Conservation (phyloP, 2,329 filamentous ascomycete genomes). For the Huntiella moniliformis region DNA sequence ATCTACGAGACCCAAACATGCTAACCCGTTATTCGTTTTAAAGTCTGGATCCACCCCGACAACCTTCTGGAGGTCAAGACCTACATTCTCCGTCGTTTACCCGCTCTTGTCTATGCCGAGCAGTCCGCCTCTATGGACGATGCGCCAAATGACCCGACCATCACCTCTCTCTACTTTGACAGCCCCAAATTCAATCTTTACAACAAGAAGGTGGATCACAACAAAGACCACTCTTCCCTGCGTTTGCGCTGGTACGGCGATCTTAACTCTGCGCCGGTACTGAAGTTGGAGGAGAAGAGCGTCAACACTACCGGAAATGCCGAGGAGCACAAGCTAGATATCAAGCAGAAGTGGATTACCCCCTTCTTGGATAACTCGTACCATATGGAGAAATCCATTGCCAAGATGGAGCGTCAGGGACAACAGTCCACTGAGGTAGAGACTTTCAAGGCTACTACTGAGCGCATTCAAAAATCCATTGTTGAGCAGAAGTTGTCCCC, state of each 20-base stretch:
- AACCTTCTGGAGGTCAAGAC: constrained; percentile 97
- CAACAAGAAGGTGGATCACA: constrained; percentile 60
- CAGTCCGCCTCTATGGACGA: constrained; percentile 69
- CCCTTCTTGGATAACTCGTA: constrained; percentile 75
- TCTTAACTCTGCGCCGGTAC: constrained; percentile 56
- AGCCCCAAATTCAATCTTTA: constrained; percentile 74
- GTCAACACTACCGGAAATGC: constrained; percentile 59
- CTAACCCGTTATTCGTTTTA: not conserved
- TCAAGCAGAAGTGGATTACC: constrained; percentile 90
- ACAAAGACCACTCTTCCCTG: constrained; percentile 60
- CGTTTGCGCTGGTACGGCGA: constrained; percentile 85
- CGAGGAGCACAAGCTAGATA: constrained; percentile 59
- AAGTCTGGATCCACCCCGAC: constrained; percentile 87
- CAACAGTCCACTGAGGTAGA: constrained; percentile 47
- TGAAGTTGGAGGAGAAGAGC: constrained; percentile 78
- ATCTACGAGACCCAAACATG: constrained; percentile 16
- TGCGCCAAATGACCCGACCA: constrained; percentile 63
- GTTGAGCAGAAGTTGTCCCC: constrained; percentile 61
- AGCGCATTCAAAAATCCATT: constrained; percentile 65
- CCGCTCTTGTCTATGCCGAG: constrained; percentile 83
- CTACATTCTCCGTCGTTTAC: constrained; percentile 73
- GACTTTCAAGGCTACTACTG: constrained; percentile 50
- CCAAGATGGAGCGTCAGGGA: constrained; percentile 68
- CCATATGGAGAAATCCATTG: constrained; percentile 74
- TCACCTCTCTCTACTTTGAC: constrained; percentile 94